phyloP scores from a whole-genome alignment of 257 asterid genomes.

The Buddleja alternifolia region DNA sequence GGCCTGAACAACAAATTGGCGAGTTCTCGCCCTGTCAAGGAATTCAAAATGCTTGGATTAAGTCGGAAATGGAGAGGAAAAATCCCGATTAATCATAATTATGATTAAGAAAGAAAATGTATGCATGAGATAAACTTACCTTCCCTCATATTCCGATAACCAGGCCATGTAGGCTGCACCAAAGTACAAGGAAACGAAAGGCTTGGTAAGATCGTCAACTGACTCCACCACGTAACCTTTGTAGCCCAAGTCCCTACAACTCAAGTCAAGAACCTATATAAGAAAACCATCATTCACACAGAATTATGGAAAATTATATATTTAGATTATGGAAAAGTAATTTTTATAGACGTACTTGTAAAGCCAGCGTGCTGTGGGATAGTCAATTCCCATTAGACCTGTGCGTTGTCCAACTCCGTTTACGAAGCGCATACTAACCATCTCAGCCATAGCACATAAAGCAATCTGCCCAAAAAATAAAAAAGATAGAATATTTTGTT shows the following conservation, averaged over 20 bases:
- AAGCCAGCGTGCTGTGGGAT: slow-evolving; percentile 93
- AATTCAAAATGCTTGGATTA: not conserved
- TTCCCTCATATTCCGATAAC: slow-evolving; percentile 90
- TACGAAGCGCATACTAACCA: slow-evolving; percentile 79
- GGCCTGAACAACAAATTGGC: slow-evolving; percentile 80
- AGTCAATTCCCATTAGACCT: slow-evolving; percentile 97
- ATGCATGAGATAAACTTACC: slow-evolving; percentile 43
- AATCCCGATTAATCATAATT: not conserved
- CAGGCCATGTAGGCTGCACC: slow-evolving; percentile 93
- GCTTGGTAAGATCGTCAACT: slow-evolving; percentile 86
- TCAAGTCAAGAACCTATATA: slow-evolving; percentile 35
- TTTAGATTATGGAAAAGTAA: no score
- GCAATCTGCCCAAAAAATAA: slow-evolving; percentile 56
- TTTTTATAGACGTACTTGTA: slow-evolving; percentile 63
- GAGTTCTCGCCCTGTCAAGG: slow-evolving; percentile 68
- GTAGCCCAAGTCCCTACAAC: slow-evolving; percentile 71
- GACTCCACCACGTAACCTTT: slow-evolving; percentile 66
- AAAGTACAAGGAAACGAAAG: slow-evolving; percentile 89
- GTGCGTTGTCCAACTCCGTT: slow-evolving; percentile 82
- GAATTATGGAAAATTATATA: no score
- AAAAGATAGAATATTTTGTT: not conserved
- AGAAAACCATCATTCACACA: no score
- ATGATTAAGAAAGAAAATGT: not conserved
- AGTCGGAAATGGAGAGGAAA: not conserved
- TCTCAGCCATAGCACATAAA: slow-evolving; percentile 84